Evolutionary conservation across 805 yeast species (phyloP).

Genomic region (Kuraishia floccosa): DNA sequence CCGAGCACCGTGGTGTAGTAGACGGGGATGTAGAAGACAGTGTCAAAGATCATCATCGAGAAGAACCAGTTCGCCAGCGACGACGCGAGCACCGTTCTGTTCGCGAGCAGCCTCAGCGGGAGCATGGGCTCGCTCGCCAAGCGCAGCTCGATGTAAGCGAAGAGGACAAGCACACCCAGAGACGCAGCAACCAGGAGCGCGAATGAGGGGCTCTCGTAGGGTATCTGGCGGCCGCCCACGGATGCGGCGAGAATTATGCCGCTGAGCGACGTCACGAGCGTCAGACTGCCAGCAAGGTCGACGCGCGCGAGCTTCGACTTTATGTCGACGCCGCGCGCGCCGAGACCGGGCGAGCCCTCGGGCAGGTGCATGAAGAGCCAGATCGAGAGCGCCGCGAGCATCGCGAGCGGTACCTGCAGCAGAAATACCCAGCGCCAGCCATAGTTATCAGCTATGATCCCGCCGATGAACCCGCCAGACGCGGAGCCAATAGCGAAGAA

Average conservation of each 20-base stretch:
- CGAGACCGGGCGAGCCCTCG: slow-evolving; percentile 26
- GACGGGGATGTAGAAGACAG: slow-evolving; percentile 50
- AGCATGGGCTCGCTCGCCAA: slow-evolving; percentile 47
- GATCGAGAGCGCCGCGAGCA: slow-evolving; percentile 26
- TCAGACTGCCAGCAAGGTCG: slow-evolving; percentile 41
- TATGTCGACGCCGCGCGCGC: slow-evolving; percentile 20
- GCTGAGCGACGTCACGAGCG: slow-evolving; percentile 32
- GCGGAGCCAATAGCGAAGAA: slow-evolving; percentile 75
- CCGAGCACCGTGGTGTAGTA: slow-evolving; percentile 45
- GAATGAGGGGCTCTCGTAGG: slow-evolving; percentile 25
- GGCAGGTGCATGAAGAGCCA: slow-evolving; percentile 32
- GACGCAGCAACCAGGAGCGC: slow-evolving; percentile 18
- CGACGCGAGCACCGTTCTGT: slow-evolving; percentile 51
- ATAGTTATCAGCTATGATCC: slow-evolving; percentile 38
- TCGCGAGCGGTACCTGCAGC: slow-evolving; percentile 42
- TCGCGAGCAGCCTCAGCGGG: slow-evolving; percentile 42
- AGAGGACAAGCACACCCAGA: slow-evolving; percentile 23
- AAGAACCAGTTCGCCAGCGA: slow-evolving; percentile 54
- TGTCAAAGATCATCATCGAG: slow-evolving; percentile 33
- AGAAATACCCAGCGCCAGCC: slow-evolving; percentile 63
- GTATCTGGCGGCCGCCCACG: slow-evolving; percentile 36
- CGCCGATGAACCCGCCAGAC: slow-evolving; percentile 56
- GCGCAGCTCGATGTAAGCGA: slow-evolving; percentile 29
- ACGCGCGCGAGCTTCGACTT: slow-evolving; percentile 37
- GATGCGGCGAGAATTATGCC: slow-evolving; percentile 39